These are phyloP conservation scores for Picea abies DNA, from an alignment of 83 land plant species.

Conservation along the genomic window DNA sequence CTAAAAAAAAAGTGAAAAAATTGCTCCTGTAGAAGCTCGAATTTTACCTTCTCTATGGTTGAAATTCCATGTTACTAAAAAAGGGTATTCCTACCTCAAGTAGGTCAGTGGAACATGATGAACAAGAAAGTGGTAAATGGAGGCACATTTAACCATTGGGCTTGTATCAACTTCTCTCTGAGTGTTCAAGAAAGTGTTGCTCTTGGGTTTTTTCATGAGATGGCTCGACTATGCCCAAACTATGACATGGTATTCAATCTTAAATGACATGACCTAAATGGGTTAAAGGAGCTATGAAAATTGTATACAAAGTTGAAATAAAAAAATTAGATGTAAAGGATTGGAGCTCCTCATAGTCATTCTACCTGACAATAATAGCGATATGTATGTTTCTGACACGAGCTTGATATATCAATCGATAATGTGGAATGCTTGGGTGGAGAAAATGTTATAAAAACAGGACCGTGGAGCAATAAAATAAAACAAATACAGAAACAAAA, in stretches of 20 bases:
- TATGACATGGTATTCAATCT: constrained; percentile 92
- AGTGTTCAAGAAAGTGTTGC: constrained; percentile 84
- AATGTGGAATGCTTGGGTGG: not conserved
- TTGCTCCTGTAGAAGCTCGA: constrained; percentile 64
- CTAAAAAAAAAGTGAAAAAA: constrained; percentile 52
- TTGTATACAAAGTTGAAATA: constrained; percentile 60
- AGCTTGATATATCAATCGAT: too few relatives aligned
- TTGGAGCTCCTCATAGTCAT: constrained; percentile 84
- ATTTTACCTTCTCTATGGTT: constrained; percentile 84
- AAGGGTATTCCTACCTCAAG: constrained; percentile 88
- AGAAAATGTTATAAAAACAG: too few relatives aligned
- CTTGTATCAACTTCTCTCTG: constrained; percentile 92
- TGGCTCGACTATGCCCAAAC: constrained; percentile 88
- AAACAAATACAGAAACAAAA: too few relatives aligned
- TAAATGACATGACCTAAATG: constrained; percentile 83
- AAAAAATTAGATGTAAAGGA: constrained; percentile 77
- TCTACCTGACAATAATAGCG: constrained; percentile 91
- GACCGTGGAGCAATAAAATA: too few relatives aligned
- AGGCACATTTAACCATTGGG: constrained; percentile 88
- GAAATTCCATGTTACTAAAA: constrained; percentile 85
- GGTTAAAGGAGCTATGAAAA: constrained; percentile 78
- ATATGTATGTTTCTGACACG: constrained; percentile 41
- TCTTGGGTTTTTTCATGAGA: constrained; percentile 80
- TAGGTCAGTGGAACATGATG: constrained; percentile 99
- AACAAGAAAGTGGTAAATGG: constrained; percentile 99